Conservation (phyloP, 2,329 filamentous ascomycete species). For the Colletotrichum navitas region DNA sequence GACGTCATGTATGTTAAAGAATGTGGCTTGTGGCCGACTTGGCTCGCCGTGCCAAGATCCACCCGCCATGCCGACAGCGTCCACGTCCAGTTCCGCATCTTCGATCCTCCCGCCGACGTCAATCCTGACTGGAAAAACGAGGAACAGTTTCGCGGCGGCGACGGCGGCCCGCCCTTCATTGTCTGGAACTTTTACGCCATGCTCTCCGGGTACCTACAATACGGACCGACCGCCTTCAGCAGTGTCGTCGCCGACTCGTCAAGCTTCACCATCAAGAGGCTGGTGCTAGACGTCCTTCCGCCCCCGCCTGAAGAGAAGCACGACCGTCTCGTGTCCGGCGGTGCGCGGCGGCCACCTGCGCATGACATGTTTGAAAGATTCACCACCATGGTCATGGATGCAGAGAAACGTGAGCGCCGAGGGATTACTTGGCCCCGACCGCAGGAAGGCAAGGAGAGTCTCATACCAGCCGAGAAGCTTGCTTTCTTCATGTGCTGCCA, state of each 20-base stretch:
- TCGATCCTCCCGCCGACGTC: constrained; percentile 41
- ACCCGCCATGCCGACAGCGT: constrained; percentile 38
- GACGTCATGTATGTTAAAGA: constrained; percentile 44
- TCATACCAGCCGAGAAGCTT: constrained; percentile 42
- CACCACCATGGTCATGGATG: constrained; percentile 34
- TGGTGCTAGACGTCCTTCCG: constrained; percentile 40
- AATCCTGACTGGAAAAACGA: constrained; percentile 42
- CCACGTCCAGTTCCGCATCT: constrained; percentile 42
- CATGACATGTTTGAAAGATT: constrained; percentile 39
- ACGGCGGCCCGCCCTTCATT: constrained; percentile 40
- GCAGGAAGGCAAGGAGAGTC: constrained; percentile 28
- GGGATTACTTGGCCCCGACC: constrained; percentile 41
- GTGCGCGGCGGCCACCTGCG: constrained; percentile 16
- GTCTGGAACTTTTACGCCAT: constrained; percentile 44
- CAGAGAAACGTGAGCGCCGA: constrained; percentile 27
- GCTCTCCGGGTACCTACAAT: constrained; percentile 39
- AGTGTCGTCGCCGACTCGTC: constrained; percentile 32
- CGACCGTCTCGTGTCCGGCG: constrained; percentile 39
- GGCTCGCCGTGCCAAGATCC: constrained; percentile 42
- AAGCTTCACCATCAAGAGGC: constrained; percentile 36
- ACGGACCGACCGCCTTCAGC: constrained; percentile 40
- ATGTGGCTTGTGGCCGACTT: constrained; percentile 44
- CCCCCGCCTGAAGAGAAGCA: constrained; percentile 38
- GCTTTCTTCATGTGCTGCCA: constrained; percentile 43
- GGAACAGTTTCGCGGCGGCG: constrained; percentile 39